A percentile compares a stretch with the other conserved stretches of the same genome.
Conservation (phyloP, 176 grass and related monocot genomes). For the Canna indica region DNA sequence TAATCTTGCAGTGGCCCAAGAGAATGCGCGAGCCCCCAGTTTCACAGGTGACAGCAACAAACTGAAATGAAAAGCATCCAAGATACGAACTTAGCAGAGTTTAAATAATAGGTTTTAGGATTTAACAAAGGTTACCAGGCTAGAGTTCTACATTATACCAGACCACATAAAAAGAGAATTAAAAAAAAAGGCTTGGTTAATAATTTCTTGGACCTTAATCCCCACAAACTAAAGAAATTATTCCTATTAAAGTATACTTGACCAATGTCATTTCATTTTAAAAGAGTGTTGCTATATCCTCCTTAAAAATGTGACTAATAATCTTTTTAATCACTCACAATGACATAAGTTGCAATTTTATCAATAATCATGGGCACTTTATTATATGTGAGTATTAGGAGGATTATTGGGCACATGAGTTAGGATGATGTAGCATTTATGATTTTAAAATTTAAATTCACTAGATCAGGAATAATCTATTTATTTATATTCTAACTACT, state of each 20-base stretch:
- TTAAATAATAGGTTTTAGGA: background rate
- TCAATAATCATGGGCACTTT: too few species aligned
- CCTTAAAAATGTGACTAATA: too few species aligned
- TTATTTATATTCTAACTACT: too few species aligned
- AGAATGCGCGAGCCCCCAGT: slow-evolving; percentile 51
- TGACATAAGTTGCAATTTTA: too few species aligned
- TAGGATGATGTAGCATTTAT: too few species aligned
- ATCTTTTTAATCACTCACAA: too few species aligned
- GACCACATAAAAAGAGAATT: background rate
- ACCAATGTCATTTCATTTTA: too few species aligned
- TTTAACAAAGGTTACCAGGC: background rate
- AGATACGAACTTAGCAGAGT: background rate
- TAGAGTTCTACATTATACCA: background rate
- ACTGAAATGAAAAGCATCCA: slow-evolving; percentile 15
- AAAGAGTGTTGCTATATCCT: too few species aligned
- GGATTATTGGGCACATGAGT: too few species aligned
- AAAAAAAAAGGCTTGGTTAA: background rate
- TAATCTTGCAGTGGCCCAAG: slow-evolving; percentile 50
- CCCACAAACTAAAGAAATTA: background rate
- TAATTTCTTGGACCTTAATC: background rate
- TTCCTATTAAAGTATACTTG: background rate
- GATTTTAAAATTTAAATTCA: too few species aligned
- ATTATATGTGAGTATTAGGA: too few species aligned
- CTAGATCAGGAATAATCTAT: too few species aligned
- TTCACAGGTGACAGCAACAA: slow-evolving; percentile 55